Evolutionary conservation across 140 eudicot genomes (phyloP).

Genomic region (Senecio squalidus): DNA sequence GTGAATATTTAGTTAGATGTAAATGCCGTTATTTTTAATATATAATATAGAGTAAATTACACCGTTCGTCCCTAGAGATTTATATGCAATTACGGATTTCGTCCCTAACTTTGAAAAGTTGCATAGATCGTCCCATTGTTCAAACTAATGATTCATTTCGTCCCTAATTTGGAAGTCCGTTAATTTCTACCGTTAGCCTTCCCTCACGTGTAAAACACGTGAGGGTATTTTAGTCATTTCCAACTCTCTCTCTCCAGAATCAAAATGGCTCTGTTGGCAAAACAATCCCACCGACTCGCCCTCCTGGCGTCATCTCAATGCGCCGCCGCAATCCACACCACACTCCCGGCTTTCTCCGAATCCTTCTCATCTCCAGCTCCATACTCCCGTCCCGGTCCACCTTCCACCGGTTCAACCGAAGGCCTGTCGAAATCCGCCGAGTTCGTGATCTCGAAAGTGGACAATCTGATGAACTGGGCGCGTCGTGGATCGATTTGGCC

Average conservation of each 20-base stretch:
- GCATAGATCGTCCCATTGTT: no score
- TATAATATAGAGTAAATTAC: no score
- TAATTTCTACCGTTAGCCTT: no score
- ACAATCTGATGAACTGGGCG: constrained; percentile 93
- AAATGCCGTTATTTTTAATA: no score
- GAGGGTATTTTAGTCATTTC: no score
- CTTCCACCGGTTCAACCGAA: constrained; percentile 41
- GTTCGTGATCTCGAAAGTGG: constrained; percentile 89
- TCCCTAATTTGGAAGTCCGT: no score
- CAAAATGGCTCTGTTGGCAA: constrained; percentile 57
- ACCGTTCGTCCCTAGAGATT: constrained; percentile 2
- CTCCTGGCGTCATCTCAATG: constrained; percentile 32
- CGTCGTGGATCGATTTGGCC: constrained; percentile 99
- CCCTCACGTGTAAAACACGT: no score
- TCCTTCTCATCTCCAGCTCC: constrained; percentile 56
- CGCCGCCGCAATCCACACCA: constrained; percentile 47
- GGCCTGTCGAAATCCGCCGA: constrained; percentile 78
- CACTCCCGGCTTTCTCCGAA: constrained; percentile 31
- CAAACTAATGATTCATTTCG: no score
- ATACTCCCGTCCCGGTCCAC: constrained; percentile 56
- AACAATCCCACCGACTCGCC: constrained; percentile 42
- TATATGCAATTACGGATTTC: no score
- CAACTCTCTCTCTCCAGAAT: no score
- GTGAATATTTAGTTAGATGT: no score
- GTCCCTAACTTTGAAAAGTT: no score